Base-by-base conservation (phyloP, 2,329 filamentous ascomycete genomes). In the Colletotrichum sublineola region DNA sequence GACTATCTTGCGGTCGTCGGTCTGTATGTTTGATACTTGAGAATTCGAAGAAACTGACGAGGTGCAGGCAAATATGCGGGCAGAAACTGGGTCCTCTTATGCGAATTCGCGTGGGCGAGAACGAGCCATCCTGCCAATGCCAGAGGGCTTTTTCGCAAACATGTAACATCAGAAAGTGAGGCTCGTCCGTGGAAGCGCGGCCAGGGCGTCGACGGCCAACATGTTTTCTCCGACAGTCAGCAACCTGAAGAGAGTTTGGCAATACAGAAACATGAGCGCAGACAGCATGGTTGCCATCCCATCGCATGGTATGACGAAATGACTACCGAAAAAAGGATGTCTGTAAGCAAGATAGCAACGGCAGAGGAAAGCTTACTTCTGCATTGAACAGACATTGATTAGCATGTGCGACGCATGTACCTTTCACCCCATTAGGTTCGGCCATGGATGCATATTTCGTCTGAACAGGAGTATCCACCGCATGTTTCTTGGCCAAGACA, bases 361-460 rank as follows among this genome's bases (percentile, higher is more conserved):
- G 46, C 61, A 53, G n/a, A 31, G 24, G n/a, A 31, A 44, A 46
- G 38, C 65, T 60, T 46, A n/a, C 42, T 29, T 44, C 15, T 55
- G 69, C 65, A 64, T 55, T 40, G 31, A 42, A 44, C 48, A 44
- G 40, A 55, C 15, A 65, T 53, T 61, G 31, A 40, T 44, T 61
- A 61, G 50, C 70, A 70, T 73, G 60, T 73, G 70, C 55, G 20
- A 9, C 46, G 60, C 60, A 52, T 63, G 5, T 24, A 15, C 24
- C 31, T 40, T 57, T 38, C 31, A 18, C 2, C 68, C n/a, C n/a
- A 18, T 6, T 4, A 11, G 33, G n/a, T 42, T 71, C 64, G 58
- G 64, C 57, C 63, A 29, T 62, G 63, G 64, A 48, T 24, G 38
- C 40, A 66, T 46, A 14, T 44, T 46, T 44, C 48, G 50, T 71